Evolutionary conservation across 768 basidiomycete genomes (phyloP).

Genomic region (Boletus subcaerulescens): DNA sequence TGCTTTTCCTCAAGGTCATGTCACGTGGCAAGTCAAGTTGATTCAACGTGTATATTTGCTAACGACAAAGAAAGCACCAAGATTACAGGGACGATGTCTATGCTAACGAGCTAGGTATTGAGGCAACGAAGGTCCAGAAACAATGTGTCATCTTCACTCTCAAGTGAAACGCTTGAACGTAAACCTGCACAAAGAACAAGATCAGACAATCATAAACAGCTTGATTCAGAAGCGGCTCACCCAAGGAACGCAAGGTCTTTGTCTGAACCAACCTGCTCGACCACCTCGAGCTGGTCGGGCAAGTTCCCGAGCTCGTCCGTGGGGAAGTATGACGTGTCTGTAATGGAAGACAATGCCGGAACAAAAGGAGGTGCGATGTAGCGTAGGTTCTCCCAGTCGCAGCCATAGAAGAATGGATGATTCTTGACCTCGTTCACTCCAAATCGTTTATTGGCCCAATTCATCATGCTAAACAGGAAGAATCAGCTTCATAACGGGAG

Average conservation of each 20-base stretch:
- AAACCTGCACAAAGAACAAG: constrained; percentile 46
- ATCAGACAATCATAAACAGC: constrained; percentile 1
- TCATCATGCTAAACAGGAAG: constrained; percentile 64
- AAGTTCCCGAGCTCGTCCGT: constrained; percentile 85
- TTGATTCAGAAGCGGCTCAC: constrained; percentile 33
- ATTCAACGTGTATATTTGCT: constrained; percentile 5
- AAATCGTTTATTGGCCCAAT: constrained; percentile 72
- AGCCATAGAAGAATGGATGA: constrained; percentile 93
- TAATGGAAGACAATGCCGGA: constrained; percentile 86
- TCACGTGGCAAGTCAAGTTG: constrained; percentile 2
- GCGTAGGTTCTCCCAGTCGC: constrained; percentile 89
- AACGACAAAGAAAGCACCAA: constrained; percentile 15
- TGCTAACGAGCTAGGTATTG: constrained; percentile 28
- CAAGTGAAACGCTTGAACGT: constrained; percentile 76
- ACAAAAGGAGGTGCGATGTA: constrained; percentile 96
- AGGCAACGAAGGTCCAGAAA: background rate
- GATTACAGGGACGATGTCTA: constrained; percentile 29
- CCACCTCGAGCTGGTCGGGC: constrained; percentile 55
- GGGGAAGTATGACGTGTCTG: constrained; percentile 96
- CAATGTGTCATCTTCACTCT: background rate
- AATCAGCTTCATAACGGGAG: constrained; percentile 6
- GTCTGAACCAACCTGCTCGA: constrained; percentile 61
- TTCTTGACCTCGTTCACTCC: constrained; percentile 84
- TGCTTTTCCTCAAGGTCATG: constrained; percentile 12
- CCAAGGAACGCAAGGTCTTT: constrained; percentile 68